Evolutionary conservation across 73 alveolate genomes (phyloP).

Genomic region (Tetrahymena borealis): DNA sequence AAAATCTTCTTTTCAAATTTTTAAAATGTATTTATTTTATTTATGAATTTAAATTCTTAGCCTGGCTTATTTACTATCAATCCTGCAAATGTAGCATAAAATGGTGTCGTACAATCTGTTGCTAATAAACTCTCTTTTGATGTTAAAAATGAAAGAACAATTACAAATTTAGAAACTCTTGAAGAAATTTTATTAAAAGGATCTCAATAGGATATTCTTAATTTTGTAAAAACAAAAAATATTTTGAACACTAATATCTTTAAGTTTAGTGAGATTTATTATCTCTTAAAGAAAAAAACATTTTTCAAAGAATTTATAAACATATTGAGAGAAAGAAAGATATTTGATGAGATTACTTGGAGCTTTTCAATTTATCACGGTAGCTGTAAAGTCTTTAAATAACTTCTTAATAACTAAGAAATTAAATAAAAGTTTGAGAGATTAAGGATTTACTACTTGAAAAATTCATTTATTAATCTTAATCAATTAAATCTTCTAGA

Average conservation of each 20-base stretch:
- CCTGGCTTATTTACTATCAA: conserved; percentile 69
- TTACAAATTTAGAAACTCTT: conserved; percentile 40
- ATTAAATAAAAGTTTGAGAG: not conserved
- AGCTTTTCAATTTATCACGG: conserved; percentile 65
- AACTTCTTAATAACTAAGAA: conserved; percentile 26
- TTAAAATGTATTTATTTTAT: too few relatives aligned
- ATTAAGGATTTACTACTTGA: conserved; percentile 3
- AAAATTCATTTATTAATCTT: not conserved
- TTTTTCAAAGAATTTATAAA: conserved; percentile 50
- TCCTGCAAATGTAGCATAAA: conserved; percentile 66
- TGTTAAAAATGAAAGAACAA: conserved; percentile 23
- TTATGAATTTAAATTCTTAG: too few relatives aligned
- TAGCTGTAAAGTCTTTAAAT: conserved; percentile 60
- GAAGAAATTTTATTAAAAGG: conserved; percentile 53
- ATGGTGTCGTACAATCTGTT: conserved; percentile 60
- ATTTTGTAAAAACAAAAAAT: conserved; percentile 45
- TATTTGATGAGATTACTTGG: conserved; percentile 56
- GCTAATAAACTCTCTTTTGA: conserved; percentile 28
- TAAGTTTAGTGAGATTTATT: conserved; percentile 17
- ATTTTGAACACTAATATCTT: conserved; percentile 39
- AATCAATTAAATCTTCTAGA: conserved; percentile 49
- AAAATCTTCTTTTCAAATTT: too few relatives aligned
- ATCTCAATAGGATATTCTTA: conserved; percentile 36
- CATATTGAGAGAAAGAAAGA: conserved; percentile 50
- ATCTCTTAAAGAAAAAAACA: conserved; percentile 53